These are phyloP conservation scores for Amylocystis lapponica DNA, from an alignment of 768 basidiomycete species.

Conservation along the genomic window DNA sequence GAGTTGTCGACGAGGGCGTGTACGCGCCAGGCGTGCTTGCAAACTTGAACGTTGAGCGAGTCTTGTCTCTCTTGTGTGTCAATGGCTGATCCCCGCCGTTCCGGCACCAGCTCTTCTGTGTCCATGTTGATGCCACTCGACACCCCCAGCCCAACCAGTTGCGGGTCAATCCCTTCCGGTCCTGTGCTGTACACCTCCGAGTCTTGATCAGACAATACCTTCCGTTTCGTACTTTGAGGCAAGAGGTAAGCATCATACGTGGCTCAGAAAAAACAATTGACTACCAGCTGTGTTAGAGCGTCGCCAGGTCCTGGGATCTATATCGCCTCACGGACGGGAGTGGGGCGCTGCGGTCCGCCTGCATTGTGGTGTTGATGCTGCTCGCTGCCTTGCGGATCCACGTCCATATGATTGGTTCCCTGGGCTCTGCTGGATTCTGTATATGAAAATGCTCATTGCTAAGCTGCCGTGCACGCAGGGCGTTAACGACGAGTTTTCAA, in stretches of 20 bases:
- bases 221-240: slow-evolving; percentile 70
- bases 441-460: slow-evolving; percentile 1
- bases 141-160: slow-evolving; percentile 63
- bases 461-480: slow-evolving; percentile 2
- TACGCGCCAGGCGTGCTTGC: slow-evolving; percentile 41
- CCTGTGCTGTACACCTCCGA: slow-evolving; percentile 41
- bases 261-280: slow-evolving; percentile 15
- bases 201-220: slow-evolving; percentile 77
- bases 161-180: slow-evolving; percentile 60
- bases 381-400: slow-evolving; percentile 12
- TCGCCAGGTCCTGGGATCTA: slow-evolving; percentile 66
- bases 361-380: slow-evolving; percentile 6
- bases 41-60: slow-evolving; percentile 40
- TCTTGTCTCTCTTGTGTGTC: slow-evolving; percentile 79
- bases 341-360: slow-evolving; percentile 9
- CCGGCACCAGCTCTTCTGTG: slow-evolving; percentile 63
- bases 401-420: slow-evolving; percentile 17
- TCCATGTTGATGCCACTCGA: slow-evolving; percentile 57
- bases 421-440: slow-evolving; percentile 12
- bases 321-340: slow-evolving; percentile 37
- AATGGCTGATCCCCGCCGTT: slow-evolving; percentile 79
- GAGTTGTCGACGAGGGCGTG: slow-evolving; percentile 40
- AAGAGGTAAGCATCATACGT: slow-evolving; percentile 14
- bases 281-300: slow-evolving; percentile 63
- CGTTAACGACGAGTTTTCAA: too few species aligned